Evolutionary conservation across 768 basidiomycete genomes (phyloP).

Genomic region (Lactarius psammicola): DNA sequence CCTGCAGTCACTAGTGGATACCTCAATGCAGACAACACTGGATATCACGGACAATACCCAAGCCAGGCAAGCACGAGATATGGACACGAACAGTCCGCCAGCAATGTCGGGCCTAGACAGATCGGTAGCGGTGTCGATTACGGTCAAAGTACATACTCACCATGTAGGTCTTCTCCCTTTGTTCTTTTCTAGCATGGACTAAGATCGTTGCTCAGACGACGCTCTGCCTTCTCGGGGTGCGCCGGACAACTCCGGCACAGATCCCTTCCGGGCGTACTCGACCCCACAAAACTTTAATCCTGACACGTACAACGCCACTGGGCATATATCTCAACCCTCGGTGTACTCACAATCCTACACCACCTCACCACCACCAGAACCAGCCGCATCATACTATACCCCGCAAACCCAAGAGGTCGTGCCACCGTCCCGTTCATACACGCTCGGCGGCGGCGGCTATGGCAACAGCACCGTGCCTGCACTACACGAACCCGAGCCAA

Average conservation of each 20-base stretch:
- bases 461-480: slow-evolving; percentile 43
- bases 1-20: slow-evolving; percentile 10
- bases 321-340: slow-evolving; percentile 27
- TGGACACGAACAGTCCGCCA: slow-evolving; percentile 24
- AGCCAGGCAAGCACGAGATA: slow-evolving; percentile 30
- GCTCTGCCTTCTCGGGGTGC: slow-evolving; percentile 50
- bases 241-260: slow-evolving; percentile 42
- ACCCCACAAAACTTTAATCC: slow-evolving; percentile 38
- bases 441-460: slow-evolving; percentile 57
- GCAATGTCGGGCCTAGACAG: slow-evolving; percentile 32
- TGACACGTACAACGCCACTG: slow-evolving; percentile 43
- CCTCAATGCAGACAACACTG: slow-evolving; percentile 3
- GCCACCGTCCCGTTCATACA: slow-evolving; percentile 44
- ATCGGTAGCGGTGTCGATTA: slow-evolving; percentile 39
- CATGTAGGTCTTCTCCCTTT: slow-evolving; percentile 32
- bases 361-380: slow-evolving; percentile 19
- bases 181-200: neutral
- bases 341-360: slow-evolving; percentile 18
- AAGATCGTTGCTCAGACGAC: slow-evolving; percentile 45
- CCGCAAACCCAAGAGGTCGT: slow-evolving; percentile 10
- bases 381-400: slow-evolving; percentile 15
- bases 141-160: slow-evolving; percentile 58
- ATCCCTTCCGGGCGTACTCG: slow-evolving; percentile 45
- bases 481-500: slow-evolving; percentile 19
- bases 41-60: slow-evolving; percentile 37